Evolutionary conservation across 2,329 filamentous ascomycete genomes (phyloP).

Genomic region (Trichoderma semiorbis): DNA sequence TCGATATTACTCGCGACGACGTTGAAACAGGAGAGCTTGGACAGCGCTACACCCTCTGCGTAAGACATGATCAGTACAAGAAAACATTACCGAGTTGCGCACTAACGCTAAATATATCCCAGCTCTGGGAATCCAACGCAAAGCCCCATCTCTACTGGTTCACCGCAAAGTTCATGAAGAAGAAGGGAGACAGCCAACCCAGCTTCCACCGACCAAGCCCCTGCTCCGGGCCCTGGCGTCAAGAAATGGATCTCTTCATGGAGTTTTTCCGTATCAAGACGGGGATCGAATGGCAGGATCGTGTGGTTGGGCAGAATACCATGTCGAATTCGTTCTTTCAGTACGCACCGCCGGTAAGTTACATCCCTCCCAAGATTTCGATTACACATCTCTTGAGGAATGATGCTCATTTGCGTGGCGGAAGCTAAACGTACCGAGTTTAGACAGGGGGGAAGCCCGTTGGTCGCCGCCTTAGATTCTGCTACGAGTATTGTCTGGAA

Average conservation of each 20-base stretch:
- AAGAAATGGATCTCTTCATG: conserved; percentile 50
- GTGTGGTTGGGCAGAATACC: conserved; percentile 37
- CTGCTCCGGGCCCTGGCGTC: conserved; percentile 37
- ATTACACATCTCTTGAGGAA: not conserved
- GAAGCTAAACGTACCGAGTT: not conserved
- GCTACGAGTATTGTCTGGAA: conserved; percentile 33
- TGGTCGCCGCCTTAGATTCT: conserved; percentile 33
- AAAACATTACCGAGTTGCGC: not conserved
- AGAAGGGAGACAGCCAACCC: conserved; percentile 35
- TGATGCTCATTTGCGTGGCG: not conserved
- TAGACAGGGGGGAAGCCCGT: conserved; percentile 39
- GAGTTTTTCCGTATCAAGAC: conserved; percentile 57
- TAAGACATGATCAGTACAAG: conserved; percentile 36
- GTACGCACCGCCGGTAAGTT: conserved; percentile 45
- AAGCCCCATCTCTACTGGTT: conserved; percentile 60
- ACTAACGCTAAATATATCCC: not conserved
- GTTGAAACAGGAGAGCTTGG: conserved; percentile 42
- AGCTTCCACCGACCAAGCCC: conserved; percentile 39
- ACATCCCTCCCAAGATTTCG: not conserved
- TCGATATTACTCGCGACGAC: conserved; percentile 56
- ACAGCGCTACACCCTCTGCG: conserved; percentile 58
- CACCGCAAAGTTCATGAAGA: conserved; percentile 49
- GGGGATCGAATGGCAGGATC: conserved; percentile 57
- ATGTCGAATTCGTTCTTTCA: conserved; percentile 36
- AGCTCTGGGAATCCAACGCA: conserved; percentile 67